Conservation (phyloP, 1,284 basidiomycete species). For the Rhodotorula sp. region DNA sequence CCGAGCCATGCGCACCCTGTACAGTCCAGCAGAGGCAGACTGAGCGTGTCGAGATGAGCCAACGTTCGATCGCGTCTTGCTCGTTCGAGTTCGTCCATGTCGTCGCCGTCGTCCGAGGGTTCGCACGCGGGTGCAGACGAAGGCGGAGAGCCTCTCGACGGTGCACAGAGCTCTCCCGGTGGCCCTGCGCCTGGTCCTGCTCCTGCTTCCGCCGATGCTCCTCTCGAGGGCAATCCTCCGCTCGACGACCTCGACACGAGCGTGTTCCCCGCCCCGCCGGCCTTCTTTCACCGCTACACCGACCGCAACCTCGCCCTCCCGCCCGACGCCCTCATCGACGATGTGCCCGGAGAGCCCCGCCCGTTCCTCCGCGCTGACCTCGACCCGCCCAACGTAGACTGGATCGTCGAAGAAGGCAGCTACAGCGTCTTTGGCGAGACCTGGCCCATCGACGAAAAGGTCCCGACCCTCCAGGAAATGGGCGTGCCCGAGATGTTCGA, state of each 20-base stretch:
- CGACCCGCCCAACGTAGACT: conserved; percentile 47
- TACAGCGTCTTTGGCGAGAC: conserved; percentile 48
- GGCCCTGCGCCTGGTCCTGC: background rate
- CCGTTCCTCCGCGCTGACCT: conserved; percentile 39
- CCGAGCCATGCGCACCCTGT: no score
- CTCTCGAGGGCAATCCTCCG: background rate
- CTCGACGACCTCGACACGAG: conserved; percentile 36
- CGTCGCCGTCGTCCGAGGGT: background rate
- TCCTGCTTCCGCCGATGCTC: background rate
- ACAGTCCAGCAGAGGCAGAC: background rate
- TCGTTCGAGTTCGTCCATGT: background rate
- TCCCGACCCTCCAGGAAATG: conserved; percentile 45
- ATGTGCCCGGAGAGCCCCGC: conserved; percentile 9
- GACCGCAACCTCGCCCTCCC: conserved; percentile 44
- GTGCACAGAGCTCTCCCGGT: background rate
- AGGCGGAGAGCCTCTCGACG: background rate
- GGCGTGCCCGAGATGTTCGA: conserved; percentile 45
- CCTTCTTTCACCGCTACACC: conserved; percentile 47
- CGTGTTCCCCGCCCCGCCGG: conserved; percentile 48
- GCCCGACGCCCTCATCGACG: conserved; percentile 3
- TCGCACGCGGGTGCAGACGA: background rate
- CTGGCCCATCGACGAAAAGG: conserved; percentile 46
- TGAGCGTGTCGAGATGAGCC: background rate
- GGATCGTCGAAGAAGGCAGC: conserved; percentile 47
- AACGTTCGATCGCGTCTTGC: background rate